These are phyloP conservation scores for Didymella pomorum DNA, from an alignment of 2,329 filamentous ascomycete species.

Conservation along the genomic window DNA sequence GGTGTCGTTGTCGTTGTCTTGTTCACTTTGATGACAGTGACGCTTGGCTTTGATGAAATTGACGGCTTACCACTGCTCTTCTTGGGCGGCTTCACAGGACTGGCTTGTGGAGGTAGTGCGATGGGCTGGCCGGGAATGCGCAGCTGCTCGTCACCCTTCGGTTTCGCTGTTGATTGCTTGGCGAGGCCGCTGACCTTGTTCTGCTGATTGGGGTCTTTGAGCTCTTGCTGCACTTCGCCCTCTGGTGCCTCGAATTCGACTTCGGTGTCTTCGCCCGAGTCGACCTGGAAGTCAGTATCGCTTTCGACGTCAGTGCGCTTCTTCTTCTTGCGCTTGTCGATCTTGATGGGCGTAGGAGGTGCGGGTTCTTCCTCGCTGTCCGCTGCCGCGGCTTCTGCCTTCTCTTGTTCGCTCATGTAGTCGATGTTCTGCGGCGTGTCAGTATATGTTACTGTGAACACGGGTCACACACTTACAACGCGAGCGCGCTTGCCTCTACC, in stretches of 20 bases:
- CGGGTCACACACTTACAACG: slow-evolving; percentile 53
- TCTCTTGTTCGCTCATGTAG: slow-evolving; percentile 54
- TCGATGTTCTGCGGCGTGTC: slow-evolving; percentile 51
- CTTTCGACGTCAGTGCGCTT: slow-evolving; percentile 50
- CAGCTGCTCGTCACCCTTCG: not conserved
- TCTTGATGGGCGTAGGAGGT: slow-evolving; percentile 44
- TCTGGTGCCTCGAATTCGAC: slow-evolving; percentile 13
- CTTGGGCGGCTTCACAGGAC: slow-evolving; percentile 3
- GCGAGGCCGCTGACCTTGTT: not conserved
- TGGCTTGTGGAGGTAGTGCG: not conserved
- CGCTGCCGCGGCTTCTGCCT: slow-evolving; percentile 26
- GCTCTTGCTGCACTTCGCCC: slow-evolving; percentile 11
- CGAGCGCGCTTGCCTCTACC: slow-evolving; percentile 84
- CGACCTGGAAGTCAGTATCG: slow-evolving; percentile 61
- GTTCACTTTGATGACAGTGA: slow-evolving; percentile 5
- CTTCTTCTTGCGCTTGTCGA: slow-evolving; percentile 30
- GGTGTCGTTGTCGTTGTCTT: not conserved
- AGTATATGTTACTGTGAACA: slow-evolving; percentile 5
- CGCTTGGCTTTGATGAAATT: slow-evolving; percentile 5
- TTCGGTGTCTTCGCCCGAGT: slow-evolving; percentile 40
- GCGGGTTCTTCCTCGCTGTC: slow-evolving; percentile 29
- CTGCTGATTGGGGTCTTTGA: not conserved
- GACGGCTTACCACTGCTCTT: slow-evolving; percentile 14
- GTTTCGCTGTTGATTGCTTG: slow-evolving; percentile 2
- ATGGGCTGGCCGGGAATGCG: not conserved